Evolutionary conservation across 441 rosid genomes (phyloP).

Genomic region (Euphorbia schlechtendalii): DNA sequence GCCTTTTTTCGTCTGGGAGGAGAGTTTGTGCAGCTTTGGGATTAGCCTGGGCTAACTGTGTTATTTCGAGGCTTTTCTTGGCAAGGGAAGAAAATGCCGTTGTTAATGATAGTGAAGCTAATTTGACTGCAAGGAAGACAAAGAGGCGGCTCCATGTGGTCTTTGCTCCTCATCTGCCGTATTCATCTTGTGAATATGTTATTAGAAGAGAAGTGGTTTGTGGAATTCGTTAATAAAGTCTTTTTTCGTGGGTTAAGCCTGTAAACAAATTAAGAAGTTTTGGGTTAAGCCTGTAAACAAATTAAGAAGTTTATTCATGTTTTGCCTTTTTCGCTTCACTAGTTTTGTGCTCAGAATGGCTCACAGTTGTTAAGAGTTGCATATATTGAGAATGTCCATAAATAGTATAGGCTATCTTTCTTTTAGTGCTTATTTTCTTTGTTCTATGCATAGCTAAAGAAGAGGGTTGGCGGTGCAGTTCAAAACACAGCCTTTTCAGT

Average conservation of each 20-base stretch:
- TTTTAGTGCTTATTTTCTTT: not conserved
- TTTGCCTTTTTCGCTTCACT: too few relatives aligned
- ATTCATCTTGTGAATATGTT: constrained; percentile 49
- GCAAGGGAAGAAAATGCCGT: constrained; percentile 32
- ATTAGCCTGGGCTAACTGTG: constrained; percentile 75
- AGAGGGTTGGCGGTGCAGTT: too few relatives aligned
- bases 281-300: not conserved
- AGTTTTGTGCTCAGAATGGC: not conserved
- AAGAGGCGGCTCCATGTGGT: constrained; percentile 51
- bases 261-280: too few relatives aligned
- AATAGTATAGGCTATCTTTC: not conserved
- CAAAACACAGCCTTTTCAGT: too few relatives aligned
- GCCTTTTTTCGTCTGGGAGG: constrained; percentile 58
- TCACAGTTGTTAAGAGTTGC: not conserved
- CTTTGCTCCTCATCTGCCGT: constrained; percentile 69
- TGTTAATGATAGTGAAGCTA: constrained; percentile 16
- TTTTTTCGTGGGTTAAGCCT: too few relatives aligned
- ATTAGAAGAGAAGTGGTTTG: constrained; percentile 50
- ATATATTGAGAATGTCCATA: not conserved
- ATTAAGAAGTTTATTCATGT: not conserved
- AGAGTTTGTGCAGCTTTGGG: constrained; percentile 71
- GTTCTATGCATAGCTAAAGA: not conserved
- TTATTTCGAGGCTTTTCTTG: constrained; percentile 71
- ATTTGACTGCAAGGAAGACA: constrained; percentile 18
- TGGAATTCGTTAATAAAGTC: constrained; percentile 28